Evolutionary conservation across 1,284 basidiomycete species (phyloP).

Genomic region (Naganishia albida): DNA sequence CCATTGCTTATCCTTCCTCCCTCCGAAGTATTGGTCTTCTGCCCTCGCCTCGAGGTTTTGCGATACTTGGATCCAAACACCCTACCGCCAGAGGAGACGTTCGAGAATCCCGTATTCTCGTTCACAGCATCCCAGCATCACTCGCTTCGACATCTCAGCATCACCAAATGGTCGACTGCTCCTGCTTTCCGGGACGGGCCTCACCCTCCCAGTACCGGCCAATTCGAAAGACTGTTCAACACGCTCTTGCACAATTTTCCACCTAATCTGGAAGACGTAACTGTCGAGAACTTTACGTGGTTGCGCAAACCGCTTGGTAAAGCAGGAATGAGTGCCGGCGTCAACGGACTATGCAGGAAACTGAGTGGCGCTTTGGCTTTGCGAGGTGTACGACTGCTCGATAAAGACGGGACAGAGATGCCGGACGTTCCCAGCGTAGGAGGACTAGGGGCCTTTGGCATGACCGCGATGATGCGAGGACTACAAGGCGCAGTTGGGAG

Average conservation of each 20-base stretch:
- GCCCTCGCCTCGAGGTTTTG: slow-evolving; percentile 4
- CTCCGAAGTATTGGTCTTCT: slow-evolving; percentile 3
- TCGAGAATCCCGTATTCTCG: slow-evolving; percentile 5
- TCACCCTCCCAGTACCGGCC: slow-evolving; percentile 21
- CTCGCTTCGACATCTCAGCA: slow-evolving; percentile 18
- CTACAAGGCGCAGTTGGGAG: not conserved
- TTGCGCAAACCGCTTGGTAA: slow-evolving; percentile 22
- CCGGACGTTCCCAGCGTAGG: slow-evolving; percentile 14
- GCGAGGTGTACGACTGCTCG: slow-evolving; percentile 23
- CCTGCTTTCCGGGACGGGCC: slow-evolving; percentile 17
- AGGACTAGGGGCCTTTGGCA: slow-evolving; percentile 1
- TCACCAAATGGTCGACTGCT: slow-evolving; percentile 24
- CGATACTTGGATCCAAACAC: slow-evolving; percentile 19
- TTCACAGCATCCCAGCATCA: slow-evolving; percentile 13
- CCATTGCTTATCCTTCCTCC: slow-evolving; percentile 1
- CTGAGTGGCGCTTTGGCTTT: slow-evolving; percentile 10
- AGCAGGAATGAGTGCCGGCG: slow-evolving; percentile 28
- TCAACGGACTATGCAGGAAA: slow-evolving; percentile 25
- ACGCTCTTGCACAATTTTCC: slow-evolving; percentile 16
- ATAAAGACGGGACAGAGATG: slow-evolving; percentile 28
- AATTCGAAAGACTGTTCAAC: slow-evolving; percentile 19
- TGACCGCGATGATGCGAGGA: slow-evolving; percentile 10
- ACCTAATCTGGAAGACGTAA: slow-evolving; percentile 16
- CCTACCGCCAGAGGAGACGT: slow-evolving; percentile 9
- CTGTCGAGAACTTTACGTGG: slow-evolving; percentile 30